Evolutionary conservation across 441 rosid genomes (phyloP).

Genomic region (Sinapis alba): DNA sequence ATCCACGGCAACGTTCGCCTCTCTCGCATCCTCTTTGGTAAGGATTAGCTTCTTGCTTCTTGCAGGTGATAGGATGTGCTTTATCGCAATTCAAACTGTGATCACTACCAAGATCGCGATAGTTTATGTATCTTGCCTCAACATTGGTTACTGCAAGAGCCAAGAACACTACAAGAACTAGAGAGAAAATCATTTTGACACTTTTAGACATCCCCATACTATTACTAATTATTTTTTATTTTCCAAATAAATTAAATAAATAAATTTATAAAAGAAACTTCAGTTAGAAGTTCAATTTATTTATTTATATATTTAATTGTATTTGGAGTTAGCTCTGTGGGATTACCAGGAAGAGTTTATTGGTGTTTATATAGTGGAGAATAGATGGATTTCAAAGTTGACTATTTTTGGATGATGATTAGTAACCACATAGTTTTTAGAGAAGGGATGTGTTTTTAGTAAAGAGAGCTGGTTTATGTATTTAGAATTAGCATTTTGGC

Average conservation of each 20-base stretch:
- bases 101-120: not conserved
- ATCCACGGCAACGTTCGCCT: not conserved
- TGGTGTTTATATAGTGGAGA: conserved; percentile 28
- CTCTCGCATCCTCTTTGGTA: not conserved
- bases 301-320: conserved; percentile 9
- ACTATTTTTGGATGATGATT: conserved; percentile 13
- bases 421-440: not conserved
- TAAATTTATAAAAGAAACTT: conserved; percentile 5
- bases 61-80: not conserved
- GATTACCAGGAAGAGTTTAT: conserved; percentile 1
- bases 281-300: not conserved
- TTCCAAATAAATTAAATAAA: conserved; percentile 13
- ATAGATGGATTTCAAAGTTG: not conserved
- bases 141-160: conserved; percentile 12
- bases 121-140: conserved; percentile 2
- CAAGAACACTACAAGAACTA: conserved; percentile 9
- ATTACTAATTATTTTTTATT: not conserved
- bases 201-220: conserved; percentile 33
- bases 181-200: conserved; percentile 8
- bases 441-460: not conserved
- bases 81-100: not conserved
- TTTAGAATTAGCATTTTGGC: not conserved
- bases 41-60: conserved; percentile 3
- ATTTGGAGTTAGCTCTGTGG: not conserved
- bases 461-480: not conserved